Percentiles rank a stretch among this genome's conserved stretches.
phyloP scores from a whole-genome alignment of 768 basidiomycete genomes.

The Sporobolomyces phaffii region DNA sequence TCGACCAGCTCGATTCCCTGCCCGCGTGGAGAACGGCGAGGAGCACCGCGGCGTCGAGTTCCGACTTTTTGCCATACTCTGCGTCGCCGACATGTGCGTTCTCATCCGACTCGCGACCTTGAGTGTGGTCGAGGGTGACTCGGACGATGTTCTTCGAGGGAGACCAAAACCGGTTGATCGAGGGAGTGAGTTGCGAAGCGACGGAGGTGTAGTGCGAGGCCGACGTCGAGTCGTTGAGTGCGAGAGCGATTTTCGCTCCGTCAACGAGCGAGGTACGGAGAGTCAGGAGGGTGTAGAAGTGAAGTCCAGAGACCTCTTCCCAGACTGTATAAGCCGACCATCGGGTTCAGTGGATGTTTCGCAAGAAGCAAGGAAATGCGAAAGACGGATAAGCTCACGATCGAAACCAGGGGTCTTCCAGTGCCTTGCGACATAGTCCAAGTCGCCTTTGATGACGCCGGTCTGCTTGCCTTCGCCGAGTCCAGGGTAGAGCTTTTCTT shows the following conservation, averaged over 20 bases:
- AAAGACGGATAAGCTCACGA: conserved; percentile 6
- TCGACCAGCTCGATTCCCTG: conserved; percentile 12
- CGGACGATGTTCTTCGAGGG: conserved; percentile 14
- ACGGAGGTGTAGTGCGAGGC: conserved; percentile 24
- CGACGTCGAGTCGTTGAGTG: conserved; percentile 14
- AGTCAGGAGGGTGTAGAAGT: conserved; percentile 42
- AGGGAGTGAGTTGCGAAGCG: conserved; percentile 20
- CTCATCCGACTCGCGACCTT: background rate
- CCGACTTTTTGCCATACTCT: conserved; percentile 25
- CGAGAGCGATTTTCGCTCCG: conserved; percentile 31
- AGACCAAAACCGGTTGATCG: conserved; percentile 37
- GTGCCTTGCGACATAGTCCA: conserved; percentile 34
- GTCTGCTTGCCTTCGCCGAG: conserved; percentile 10
- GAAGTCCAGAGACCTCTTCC: conserved; percentile 40
- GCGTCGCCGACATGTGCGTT: conserved; percentile 6
- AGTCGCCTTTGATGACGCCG: conserved; percentile 39
- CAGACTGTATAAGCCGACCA: conserved; percentile 21
- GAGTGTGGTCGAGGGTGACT: conserved; percentile 29
- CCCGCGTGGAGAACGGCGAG: conserved; percentile 35
- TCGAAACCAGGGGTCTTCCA: conserved; percentile 30
- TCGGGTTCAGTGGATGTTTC: background rate
- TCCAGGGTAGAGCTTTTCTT: conserved; percentile 29
- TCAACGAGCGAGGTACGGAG: conserved; percentile 31
- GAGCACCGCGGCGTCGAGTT: conserved; percentile 32
- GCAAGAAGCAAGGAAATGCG: background rate